Base-by-base conservation (phyloP, 176 grass and related monocot genomes). In the Oropetium thomaeum region DNA sequence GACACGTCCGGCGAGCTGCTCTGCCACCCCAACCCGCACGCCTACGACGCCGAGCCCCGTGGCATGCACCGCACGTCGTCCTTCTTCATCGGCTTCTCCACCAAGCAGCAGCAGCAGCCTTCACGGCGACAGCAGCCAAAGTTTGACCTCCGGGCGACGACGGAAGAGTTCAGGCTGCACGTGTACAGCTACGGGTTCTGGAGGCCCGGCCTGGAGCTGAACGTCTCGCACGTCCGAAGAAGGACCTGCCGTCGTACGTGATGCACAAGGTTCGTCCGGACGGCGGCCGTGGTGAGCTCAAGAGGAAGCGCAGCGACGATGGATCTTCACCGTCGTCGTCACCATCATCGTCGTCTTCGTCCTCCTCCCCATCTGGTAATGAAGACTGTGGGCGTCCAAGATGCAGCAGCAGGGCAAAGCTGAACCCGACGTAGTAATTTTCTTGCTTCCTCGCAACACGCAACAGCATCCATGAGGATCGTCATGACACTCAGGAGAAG, bases 31-130 rank as follows among this genome's bases (percentile, higher is more conserved):
- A 79, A 91, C 84, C 88, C 88, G 12, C 64, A 72, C 15, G 77
- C 83, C 43, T 97, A 93, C 71, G 33, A 78, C 32, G 81, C 64
- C 61, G 83, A 93, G 69, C 57, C 79, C 2, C 41, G 34, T 10
- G 85, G 78, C 9, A 77, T 35, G 19, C 67, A 38, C 22, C 39
- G 85, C 63, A 86, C 80, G 26, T 84, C 85, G 17, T 76, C 85
- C n/a, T 93, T 93, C 76, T 93, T 93, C 71, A 85, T 97, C 51
- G 90, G 93, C 17, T 39, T 97, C 83, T 83, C 87, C 11, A 62
- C 60, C 61, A 71, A 78, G 40, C 70, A n/a, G 26, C 23, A 15
- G 10, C 43, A 13, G 26, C 48, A 7, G 13, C 10, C 7, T 19
- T 0, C 34, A 43, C 4, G n/a, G 34, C 12, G 28, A 62, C 76